Percentiles rank a stretch among this genome's conserved stretches.
These are phyloP conservation scores for Macadamia integrifolia DNA, from an alignment of 164 flowering plant species.

Conservation along the genomic window DNA sequence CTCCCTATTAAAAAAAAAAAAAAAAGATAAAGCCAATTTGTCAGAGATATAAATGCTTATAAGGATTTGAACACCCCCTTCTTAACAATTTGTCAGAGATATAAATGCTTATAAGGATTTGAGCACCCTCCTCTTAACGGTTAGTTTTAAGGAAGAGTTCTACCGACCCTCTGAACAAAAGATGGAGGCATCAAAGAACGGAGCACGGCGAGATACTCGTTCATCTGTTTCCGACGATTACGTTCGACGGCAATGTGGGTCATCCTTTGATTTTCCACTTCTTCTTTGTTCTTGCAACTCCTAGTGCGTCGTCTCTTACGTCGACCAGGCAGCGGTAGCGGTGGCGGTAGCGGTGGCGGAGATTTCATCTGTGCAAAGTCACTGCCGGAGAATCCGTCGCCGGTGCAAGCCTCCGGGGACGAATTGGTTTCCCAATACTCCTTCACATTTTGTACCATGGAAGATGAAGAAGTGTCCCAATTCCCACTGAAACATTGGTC, in stretches of 20 bases:
- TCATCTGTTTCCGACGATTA: slow-evolving; percentile 57
- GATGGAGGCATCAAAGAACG: slow-evolving; percentile 54
- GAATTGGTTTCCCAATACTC: not conserved
- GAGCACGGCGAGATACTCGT: slow-evolving; percentile 47
- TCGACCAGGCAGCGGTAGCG: slow-evolving; percentile 6
- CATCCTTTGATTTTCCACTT: slow-evolving; percentile 56
- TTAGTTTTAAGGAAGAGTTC: no score
- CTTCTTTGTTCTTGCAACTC: slow-evolving; percentile 44
- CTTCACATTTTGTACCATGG: slow-evolving; percentile 4
- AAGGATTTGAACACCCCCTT: no score
- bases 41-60: no score
- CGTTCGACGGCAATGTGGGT: slow-evolving; percentile 64
- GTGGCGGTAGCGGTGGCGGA: slow-evolving; percentile 1
- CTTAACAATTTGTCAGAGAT: no score
- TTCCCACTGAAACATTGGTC: slow-evolving; percentile 17
- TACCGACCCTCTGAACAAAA: slow-evolving; percentile 47
- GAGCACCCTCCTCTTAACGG: no score
- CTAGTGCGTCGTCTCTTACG: slow-evolving; percentile 36
- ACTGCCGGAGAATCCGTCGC: not conserved
- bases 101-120: no score
- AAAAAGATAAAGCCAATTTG: not conserved
- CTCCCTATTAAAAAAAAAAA: slow-evolving; percentile 43
- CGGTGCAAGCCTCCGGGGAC: not conserved
- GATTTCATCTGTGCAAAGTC: not conserved
- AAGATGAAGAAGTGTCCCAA: slow-evolving; percentile 20